Evolutionary conservation across 768 basidiomycete species (phyloP).

Genomic region (Rickenella mellea): DNA sequence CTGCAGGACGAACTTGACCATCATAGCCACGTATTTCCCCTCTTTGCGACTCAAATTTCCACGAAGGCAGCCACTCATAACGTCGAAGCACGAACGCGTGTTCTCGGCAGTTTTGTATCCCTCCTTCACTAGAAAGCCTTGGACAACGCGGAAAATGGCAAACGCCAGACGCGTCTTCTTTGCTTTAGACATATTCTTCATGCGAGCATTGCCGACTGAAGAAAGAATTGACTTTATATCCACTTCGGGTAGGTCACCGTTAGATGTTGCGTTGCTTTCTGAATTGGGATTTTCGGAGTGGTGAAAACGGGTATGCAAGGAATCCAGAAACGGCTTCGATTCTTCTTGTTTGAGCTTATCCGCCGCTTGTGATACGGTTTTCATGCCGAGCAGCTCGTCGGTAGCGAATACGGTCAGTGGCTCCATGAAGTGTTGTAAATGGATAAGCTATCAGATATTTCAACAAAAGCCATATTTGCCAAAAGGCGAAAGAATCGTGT

Average conservation of each 20-base stretch:
- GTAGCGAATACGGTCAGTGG: conserved; percentile 39
- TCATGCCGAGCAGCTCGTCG: conserved; percentile 13
- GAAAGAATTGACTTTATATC: background rate
- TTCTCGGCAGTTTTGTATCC: conserved; percentile 31
- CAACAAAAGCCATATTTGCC: background rate
- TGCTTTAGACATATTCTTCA: conserved; percentile 4
- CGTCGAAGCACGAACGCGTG: conserved; percentile 21
- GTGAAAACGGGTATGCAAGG: conserved; percentile 22
- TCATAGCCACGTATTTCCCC: conserved; percentile 34
- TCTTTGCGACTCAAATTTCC: conserved; percentile 31
- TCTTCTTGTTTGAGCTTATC: conserved; percentile 9
- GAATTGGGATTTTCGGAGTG: background rate
- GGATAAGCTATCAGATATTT: conserved; percentile 33
- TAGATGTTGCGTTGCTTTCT: background rate
- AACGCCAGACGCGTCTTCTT: conserved; percentile 37
- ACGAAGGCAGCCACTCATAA: conserved; percentile 36
- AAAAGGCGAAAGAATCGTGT: background rate
- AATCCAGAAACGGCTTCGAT: conserved; percentile 26
- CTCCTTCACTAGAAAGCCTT: conserved; percentile 30
- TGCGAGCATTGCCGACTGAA: background rate
- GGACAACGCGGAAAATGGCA: conserved; percentile 32
- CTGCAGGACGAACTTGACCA: conserved; percentile 33
- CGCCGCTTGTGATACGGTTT: background rate
- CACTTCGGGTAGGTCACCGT: background rate
- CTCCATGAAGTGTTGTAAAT: conserved; percentile 65